phyloP scores from a whole-genome alignment of 208 protist species.

The Trypanosoma lewisi region DNA sequence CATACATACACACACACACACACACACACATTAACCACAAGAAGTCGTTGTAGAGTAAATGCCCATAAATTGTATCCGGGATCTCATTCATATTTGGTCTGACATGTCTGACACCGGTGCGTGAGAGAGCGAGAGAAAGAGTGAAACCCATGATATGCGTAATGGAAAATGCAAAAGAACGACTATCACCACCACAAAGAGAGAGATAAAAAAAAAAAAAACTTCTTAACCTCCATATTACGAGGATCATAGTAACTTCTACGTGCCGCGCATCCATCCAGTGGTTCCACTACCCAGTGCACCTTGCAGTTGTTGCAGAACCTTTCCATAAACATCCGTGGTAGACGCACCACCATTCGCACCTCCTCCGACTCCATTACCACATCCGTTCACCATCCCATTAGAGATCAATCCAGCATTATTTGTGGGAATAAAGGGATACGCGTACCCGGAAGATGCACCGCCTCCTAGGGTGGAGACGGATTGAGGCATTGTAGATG shows the following conservation, averaged over 20 bases:
- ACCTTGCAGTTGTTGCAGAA: conserved; percentile 2
- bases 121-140: no score
- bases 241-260: conserved; percentile 1
- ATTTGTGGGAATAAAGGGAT: not conserved
- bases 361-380: not conserved
- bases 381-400: not conserved
- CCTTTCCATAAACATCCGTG: not conserved
- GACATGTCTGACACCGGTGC: no score
- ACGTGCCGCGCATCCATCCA: not conserved
- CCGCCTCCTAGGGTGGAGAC: not conserved
- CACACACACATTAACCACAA: no score
- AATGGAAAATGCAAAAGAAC: conserved; percentile 18
- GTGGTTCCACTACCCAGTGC: not conserved
- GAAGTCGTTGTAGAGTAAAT: no score
- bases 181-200: no score
- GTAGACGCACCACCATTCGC: not conserved
- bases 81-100: no score
- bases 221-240: not conserved
- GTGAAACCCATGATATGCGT: no score
- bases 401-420: not conserved
- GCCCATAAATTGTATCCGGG: no score
- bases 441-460: not conserved
- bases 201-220: no score
- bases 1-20: no score
- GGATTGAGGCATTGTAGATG: not conserved